Evolutionary conservation across 257 asterid genomes (phyloP), one percentile per base, ranked within the genome.

Genomic region (Osmanthus fragrans): DNA sequence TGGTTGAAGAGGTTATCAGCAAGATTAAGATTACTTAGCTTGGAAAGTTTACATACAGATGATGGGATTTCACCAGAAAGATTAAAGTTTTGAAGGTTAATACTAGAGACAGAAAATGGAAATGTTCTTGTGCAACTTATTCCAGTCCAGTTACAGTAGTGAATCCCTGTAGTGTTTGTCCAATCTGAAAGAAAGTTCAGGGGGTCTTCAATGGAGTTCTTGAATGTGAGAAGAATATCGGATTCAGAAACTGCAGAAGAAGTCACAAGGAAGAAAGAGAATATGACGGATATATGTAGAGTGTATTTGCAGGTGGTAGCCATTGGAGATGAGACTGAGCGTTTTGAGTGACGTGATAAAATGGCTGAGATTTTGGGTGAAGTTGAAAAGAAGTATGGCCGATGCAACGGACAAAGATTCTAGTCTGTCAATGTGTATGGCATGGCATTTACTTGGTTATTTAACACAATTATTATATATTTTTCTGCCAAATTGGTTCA

Each of bases 61-160:
- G 94, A 80, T 80, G 97, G 88, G 80, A 93, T 91, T 87, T 88
- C 91, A 67, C 98, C 98, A 64, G 97, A 93, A 74, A 93, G 97
- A 85, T 91, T 93, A 65, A 84, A 73, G 67, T 80, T 89, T 86
- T 84, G 92, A n/a, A 94, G 97, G 63, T 78, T 83, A 10, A 92
- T 78, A 36, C 89, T 88, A 73, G 86, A 79, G 54, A 94, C 87
- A 64, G 76, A 27, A 15, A 83, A 80, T 70, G 90, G 87, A 64
- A 74, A 54, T 51, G 72, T 71, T 36, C 80, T 54, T 27, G 84
- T 77, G 89, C 97, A 94, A 76, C 92, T 84, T 80, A 94, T 84
- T 60, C 98, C 98, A 72, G 94, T 88, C 98, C 97, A 94, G 83
- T 90, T 89, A 66, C 98, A 91, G 37, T 84, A 87, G 84, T 90